Conservation (phyloP, 805 yeast genomes). For the Wickerhamiella spandovensis region DNA sequence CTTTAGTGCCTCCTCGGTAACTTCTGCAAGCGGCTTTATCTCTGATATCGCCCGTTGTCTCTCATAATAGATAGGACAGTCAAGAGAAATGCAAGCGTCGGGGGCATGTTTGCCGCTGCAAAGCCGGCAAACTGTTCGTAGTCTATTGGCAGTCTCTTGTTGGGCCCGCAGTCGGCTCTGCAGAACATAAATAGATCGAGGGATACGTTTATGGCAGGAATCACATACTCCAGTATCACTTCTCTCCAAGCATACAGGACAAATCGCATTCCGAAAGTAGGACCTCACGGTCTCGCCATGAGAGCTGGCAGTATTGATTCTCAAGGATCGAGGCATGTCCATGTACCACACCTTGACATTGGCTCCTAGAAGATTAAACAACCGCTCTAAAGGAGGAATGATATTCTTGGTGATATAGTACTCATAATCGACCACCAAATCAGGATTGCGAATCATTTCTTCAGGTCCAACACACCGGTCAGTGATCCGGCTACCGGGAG, state of each 20-base stretch:
- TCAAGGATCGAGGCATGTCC: slow-evolving; percentile 38
- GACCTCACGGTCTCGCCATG: slow-evolving; percentile 1
- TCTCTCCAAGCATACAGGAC: slow-evolving; percentile 10
- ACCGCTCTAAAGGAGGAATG: slow-evolving; percentile 79
- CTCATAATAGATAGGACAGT: slow-evolving; percentile 15
- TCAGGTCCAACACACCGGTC: slow-evolving; percentile 75
- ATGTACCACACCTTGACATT: slow-evolving; percentile 64
- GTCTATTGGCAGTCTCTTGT: slow-evolving; percentile 4
- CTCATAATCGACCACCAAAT: slow-evolving; percentile 52
- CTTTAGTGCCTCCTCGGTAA: background rate
- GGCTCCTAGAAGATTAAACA: slow-evolving; percentile 73
- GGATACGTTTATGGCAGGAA: slow-evolving; percentile 5
- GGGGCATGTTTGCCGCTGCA: slow-evolving; percentile 8
- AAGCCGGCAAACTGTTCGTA: slow-evolving; percentile 7
- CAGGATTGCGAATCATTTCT: slow-evolving; percentile 39
- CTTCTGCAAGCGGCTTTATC: background rate
- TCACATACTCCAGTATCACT: slow-evolving; percentile 2
- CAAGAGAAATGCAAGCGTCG: slow-evolving; percentile 13
- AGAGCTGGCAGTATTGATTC: background rate
- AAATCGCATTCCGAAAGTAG: slow-evolving; percentile 8
- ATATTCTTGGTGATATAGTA: slow-evolving; percentile 76
- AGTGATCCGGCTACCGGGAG: slow-evolving; percentile 41
- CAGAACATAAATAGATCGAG: slow-evolving; percentile 9
- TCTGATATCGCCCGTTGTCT: slow-evolving; percentile 8
- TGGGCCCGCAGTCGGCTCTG: slow-evolving; percentile 3